Evolutionary conservation across 495 filamentous ascomycete species (phyloP), one percentile per base, ranked within the genome.

Genomic region (Penicillium steckii): DNA sequence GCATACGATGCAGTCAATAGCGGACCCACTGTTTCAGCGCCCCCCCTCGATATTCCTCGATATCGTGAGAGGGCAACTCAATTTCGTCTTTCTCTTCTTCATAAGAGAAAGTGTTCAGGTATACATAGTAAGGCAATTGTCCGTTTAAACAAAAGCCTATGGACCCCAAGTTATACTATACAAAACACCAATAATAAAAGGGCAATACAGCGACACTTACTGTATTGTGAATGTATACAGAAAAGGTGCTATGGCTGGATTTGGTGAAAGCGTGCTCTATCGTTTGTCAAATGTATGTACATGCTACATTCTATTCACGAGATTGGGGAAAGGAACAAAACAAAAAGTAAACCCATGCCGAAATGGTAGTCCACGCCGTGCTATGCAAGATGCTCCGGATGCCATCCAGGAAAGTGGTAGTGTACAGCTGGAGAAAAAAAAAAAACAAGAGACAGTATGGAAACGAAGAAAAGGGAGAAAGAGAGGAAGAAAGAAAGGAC

Each of bases 341-440:
- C 22, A 57, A 29, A n/a, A n/a, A n/a, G n/a, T 52, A 51, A 30
- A 10, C 22, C 17, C n/a, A 33, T 43, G 49, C 24, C 13, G 33
- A 41, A 45, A 21, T 18, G 24, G 29, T 27, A 45, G 48, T 50
- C 48, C 52, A 65, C 64, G 58, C 64, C 61, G 52, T 64, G 64
- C 65, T 63, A 68, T 68, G 64, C 64, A 62, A 61, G 40, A 51
- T 59, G 43, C 48, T 58, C 48, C 50, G 37, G 32, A 54, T 59
- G 35, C 43, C 46, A 46, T 47, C 46, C 53, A 46, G 21, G 44
- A 53, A 37, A 23, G 38, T 38, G 17, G 35, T 38, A 8, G 29
- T 32, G 29, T 32, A 32, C 7, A 48, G 56, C 49, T 41, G 46
- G 33, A 53, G 29, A 15, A 53, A 48, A 15, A 8, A 46, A 17